These are phyloP conservation scores for Royoungia palumana DNA, from an alignment of 768 basidiomycete genomes.

Conservation along the genomic window DNA sequence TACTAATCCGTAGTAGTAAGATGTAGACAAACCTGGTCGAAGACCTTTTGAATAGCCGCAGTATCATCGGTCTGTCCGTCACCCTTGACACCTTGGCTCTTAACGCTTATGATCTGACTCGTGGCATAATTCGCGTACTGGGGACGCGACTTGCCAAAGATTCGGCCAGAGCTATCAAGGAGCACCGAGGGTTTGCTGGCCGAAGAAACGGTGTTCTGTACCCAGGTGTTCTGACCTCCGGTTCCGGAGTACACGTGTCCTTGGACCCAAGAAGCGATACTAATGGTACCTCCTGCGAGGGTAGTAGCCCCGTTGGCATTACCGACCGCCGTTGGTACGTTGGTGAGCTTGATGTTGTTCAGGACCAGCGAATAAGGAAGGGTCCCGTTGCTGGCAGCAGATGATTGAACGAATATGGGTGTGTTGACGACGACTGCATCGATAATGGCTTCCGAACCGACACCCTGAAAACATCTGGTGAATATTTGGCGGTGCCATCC, in stretches of 20 bases:
- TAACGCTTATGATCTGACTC: conserved; percentile 67
- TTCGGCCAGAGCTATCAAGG: conserved; percentile 53
- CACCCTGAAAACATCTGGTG: conserved; percentile 28
- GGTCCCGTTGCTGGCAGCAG: conserved; percentile 26
- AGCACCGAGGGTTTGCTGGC: conserved; percentile 52
- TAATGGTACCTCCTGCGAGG: conserved; percentile 36
- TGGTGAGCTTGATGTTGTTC: conserved; percentile 34
- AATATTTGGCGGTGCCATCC: neutral
- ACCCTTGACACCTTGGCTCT: conserved; percentile 65
- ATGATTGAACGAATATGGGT: conserved; percentile 41
- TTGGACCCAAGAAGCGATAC: conserved; percentile 64
- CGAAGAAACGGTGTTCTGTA: conserved; percentile 44
- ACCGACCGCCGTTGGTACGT: conserved; percentile 36
- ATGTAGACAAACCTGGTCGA: conserved; percentile 42
- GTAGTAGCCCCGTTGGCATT: conserved; percentile 29
- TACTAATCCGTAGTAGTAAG: no score
- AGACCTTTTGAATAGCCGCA: conserved; percentile 53
- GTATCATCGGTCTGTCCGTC: conserved; percentile 79
- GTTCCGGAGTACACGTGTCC: conserved; percentile 66
- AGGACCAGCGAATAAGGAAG: conserved; percentile 35
- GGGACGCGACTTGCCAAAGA: conserved; percentile 61
- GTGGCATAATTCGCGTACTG: conserved; percentile 61
- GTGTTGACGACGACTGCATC: conserved; percentile 44
- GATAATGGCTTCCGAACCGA: conserved; percentile 43
- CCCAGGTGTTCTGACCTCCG: conserved; percentile 42